Percentiles rank a stretch among this genome's conserved stretches.
Conservation (phyloP, 495 filamentous ascomycete genomes). For the Hypoxylon fragiforme region DNA sequence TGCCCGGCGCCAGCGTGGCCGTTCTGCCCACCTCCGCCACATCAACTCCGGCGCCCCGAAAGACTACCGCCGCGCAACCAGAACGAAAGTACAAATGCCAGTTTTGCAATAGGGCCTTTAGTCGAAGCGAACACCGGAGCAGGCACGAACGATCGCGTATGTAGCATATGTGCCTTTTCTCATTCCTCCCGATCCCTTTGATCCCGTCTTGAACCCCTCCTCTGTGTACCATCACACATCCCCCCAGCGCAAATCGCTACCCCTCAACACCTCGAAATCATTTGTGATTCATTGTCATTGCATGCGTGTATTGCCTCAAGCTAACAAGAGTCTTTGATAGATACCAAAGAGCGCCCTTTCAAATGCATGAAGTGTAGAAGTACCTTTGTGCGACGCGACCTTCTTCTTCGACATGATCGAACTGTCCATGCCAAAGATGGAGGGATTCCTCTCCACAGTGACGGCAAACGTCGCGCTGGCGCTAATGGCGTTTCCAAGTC, state of each 20-base stretch:
- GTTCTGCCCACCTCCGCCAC: slow-evolving; percentile 57
- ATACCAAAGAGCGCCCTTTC: slow-evolving; percentile 98
- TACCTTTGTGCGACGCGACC: slow-evolving; percentile 96
- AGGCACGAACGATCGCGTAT: slow-evolving; percentile 97
- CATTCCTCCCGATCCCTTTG: slow-evolving; percentile 11
- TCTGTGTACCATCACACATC: slow-evolving; percentile 7
- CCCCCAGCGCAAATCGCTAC: slow-evolving; percentile 22
- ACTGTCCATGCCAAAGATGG: slow-evolving; percentile 99
- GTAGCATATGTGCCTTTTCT: slow-evolving; percentile 47
- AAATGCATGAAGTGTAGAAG: slow-evolving; percentile 97
- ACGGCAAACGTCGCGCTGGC: slow-evolving; percentile 84
- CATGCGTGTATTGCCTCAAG: slow-evolving; percentile 9
- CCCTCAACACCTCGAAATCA: slow-evolving; percentile 26
- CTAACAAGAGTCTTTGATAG: slow-evolving; percentile 51
- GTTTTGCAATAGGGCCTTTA: slow-evolving; percentile 97
- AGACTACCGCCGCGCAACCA: slow-evolving; percentile 62
- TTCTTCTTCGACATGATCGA: slow-evolving; percentile 94
- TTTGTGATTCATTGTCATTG: slow-evolving; percentile 2
- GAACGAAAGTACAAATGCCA: slow-evolving; percentile 99
- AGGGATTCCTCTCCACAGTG: slow-evolving; percentile 90
- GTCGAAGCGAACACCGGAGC: slow-evolving; percentile 94
- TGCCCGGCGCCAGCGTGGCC: slow-evolving; percentile 69
- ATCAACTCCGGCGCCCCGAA: slow-evolving; percentile 64
- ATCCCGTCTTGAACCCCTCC: slow-evolving; percentile 22
- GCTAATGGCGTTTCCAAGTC: slow-evolving; percentile 65